Evolutionary conservation across 345 rosid genomes (phyloP).

Genomic region (Microcos paniculata): DNA sequence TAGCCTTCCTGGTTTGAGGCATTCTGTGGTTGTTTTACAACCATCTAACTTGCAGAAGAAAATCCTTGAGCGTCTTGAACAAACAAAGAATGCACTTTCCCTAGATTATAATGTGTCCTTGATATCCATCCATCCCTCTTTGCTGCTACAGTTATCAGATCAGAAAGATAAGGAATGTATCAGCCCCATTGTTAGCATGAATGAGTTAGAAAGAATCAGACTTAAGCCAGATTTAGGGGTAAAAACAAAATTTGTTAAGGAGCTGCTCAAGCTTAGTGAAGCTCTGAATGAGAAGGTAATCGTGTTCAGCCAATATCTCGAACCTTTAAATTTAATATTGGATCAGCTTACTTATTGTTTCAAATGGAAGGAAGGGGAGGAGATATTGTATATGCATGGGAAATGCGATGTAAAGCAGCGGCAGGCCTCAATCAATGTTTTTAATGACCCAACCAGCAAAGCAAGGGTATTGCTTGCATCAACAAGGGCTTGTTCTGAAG

Average conservation of each 20-base stretch:
- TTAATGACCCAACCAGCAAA: slow-evolving; percentile 50
- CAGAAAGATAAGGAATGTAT: background rate
- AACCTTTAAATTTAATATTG: slow-evolving; percentile 44
- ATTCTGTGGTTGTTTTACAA: slow-evolving; percentile 49
- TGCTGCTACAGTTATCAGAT: slow-evolving; percentile 20
- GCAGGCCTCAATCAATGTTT: slow-evolving; percentile 47
- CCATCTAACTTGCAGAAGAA: slow-evolving; percentile 46
- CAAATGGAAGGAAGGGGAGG: slow-evolving; percentile 49
- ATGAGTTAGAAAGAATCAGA: slow-evolving; percentile 24
- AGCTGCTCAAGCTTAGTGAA: slow-evolving; percentile 46
- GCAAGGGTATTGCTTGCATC: slow-evolving; percentile 77
- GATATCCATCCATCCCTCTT: slow-evolving; percentile 65
- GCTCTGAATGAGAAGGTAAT: slow-evolving; percentile 58
- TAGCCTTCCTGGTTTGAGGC: slow-evolving; percentile 66
- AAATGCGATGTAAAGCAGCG: slow-evolving; percentile 35
- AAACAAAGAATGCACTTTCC: background rate
- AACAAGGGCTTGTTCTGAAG: slow-evolving; percentile 69
- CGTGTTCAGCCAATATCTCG: slow-evolving; percentile 62
- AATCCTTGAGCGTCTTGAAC: slow-evolving; percentile 31
- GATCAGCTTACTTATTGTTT: slow-evolving; percentile 38
- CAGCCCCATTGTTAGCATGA: background rate
- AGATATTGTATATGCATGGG: slow-evolving; percentile 57
- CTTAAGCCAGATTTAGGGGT: slow-evolving; percentile 46
- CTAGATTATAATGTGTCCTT: slow-evolving; percentile 40
- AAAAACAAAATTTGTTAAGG: slow-evolving; percentile 58